phyloP scores from a whole-genome alignment of 306 rosid genomes.

The Cicer bijugum region DNA sequence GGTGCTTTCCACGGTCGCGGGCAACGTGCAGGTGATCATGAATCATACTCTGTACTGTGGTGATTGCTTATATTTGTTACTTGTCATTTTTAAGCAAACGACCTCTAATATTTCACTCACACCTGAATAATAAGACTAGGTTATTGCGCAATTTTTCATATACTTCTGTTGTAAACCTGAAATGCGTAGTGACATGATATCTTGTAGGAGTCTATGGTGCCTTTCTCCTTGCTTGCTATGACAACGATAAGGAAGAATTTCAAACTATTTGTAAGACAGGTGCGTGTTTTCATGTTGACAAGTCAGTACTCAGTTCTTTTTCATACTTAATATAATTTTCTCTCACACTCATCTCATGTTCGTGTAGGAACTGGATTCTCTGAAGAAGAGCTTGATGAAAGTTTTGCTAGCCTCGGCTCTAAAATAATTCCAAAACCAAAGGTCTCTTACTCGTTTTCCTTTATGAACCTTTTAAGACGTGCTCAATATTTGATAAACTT shows the following conservation, averaged over 20 bases:
- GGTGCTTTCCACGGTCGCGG: conserved; percentile 97
- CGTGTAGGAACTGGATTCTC: conserved; percentile 76
- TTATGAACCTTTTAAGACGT: neutral
- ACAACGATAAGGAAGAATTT: conserved; percentile 70
- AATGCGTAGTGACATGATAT: conserved; percentile 40
- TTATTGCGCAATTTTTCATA: conserved; percentile 6
- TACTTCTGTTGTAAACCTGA: conserved; percentile 34
- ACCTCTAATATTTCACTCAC: neutral
- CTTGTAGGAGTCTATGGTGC: conserved; percentile 83
- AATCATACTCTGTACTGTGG: conserved; percentile 22
- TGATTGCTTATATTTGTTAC: conserved; percentile 17
- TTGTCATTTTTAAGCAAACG: conserved; percentile 8
- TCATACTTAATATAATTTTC: conserved; percentile 26
- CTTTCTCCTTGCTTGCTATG: conserved; percentile 85
- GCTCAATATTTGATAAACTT: conserved; percentile 27
- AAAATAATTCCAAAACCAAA: conserved; percentile 61
- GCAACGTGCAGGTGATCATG: conserved; percentile 80
- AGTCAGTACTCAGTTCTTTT: conserved; percentile 24
- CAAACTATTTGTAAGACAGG: conserved; percentile 94
- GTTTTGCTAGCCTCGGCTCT: conserved; percentile 68
- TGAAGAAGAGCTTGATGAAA: conserved; percentile 69
- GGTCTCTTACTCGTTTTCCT: conserved; percentile 52
- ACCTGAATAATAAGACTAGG: conserved; percentile 11
- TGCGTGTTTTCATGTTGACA: conserved; percentile 44
- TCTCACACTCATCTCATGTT: conserved; percentile 32